phyloP scores from a whole-genome alignment of 2,329 filamentous ascomycete genomes.

The Tolypocladium amazonense region DNA sequence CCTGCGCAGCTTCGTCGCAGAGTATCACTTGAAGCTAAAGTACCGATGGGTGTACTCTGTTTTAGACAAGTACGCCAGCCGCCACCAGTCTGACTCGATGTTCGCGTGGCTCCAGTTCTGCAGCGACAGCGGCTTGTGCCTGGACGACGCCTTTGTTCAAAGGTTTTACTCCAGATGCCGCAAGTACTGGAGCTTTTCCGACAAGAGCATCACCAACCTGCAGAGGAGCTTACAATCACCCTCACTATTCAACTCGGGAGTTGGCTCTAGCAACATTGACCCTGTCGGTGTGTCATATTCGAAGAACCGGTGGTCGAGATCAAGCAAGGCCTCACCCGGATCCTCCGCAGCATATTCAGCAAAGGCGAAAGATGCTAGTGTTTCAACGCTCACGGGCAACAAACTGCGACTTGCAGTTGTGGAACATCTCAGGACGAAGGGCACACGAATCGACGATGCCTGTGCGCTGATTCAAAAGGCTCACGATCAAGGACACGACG shows the following conservation, averaged over 20 bases:
- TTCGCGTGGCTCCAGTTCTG: slow-evolving; percentile 23
- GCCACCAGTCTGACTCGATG: slow-evolving; percentile 15
- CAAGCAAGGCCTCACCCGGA: neutral
- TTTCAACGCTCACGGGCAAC: neutral
- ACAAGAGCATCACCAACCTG: slow-evolving; percentile 12
- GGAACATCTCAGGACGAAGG: slow-evolving; percentile 25
- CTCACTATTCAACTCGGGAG: neutral
- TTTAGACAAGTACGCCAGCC: slow-evolving; percentile 18
- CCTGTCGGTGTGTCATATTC: neutral
- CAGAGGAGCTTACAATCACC: slow-evolving; percentile 1
- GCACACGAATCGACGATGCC: slow-evolving; percentile 19
- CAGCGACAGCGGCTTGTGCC: slow-evolving; percentile 13
- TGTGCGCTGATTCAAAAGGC: slow-evolving; percentile 28
- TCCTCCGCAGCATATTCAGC: neutral
- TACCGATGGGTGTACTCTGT: slow-evolving; percentile 17
- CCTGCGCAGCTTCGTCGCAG: slow-evolving; percentile 15
- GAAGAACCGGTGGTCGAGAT: neutral
- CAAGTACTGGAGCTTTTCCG: slow-evolving; percentile 22
- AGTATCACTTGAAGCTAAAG: slow-evolving; percentile 15
- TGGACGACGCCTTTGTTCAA: slow-evolving; percentile 18
- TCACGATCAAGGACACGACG: slow-evolving; percentile 28
- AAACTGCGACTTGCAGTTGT: slow-evolving; percentile 36
- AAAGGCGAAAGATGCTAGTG: neutral
- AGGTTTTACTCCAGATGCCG: slow-evolving; percentile 17
- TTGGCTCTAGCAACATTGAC: neutral